Evolutionary conservation across 176 grass and related monocot species (phyloP).

Genomic region (Triticum dicoccoides): DNA sequence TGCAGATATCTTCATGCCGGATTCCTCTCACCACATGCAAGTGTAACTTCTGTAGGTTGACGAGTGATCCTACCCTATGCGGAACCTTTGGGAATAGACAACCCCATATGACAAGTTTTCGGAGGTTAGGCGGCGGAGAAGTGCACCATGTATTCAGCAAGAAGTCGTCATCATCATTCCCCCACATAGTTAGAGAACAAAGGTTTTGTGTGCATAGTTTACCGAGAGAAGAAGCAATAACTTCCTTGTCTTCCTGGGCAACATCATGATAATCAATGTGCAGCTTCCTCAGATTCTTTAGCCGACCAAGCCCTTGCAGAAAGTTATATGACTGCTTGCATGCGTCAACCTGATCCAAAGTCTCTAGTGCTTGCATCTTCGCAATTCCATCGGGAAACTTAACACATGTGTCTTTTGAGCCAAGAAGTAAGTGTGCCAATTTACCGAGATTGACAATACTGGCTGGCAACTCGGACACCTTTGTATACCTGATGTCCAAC

Average conservation of each 20-base stretch:
- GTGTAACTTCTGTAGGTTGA: not conserved
- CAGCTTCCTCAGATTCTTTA: not conserved
- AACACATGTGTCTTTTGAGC: accelerated
- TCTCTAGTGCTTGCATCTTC: not conserved
- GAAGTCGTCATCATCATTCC: no score
- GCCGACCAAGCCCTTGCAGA: not conserved
- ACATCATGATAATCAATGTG: no score
- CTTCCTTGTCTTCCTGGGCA: no score
- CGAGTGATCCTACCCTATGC: not conserved
- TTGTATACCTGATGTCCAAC: no score
- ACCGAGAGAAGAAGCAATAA: no score
- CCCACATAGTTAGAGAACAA: no score
- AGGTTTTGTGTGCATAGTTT: no score
- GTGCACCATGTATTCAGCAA: no score
- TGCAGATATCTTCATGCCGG: not conserved
- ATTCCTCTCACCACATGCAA: not conserved
- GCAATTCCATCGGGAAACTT: not conserved
- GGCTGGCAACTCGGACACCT: not conserved
- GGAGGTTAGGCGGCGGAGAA: not conserved
- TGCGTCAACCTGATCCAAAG: accelerated
- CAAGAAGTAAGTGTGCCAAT: not conserved
- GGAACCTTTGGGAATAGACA: not conserved
- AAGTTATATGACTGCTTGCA: not conserved
- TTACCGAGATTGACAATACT: not conserved
- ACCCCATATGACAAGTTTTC: not conserved